Evolutionary conservation across 768 basidiomycete genomes (phyloP).

Genomic region (Collybiopsis luxurians): DNA sequence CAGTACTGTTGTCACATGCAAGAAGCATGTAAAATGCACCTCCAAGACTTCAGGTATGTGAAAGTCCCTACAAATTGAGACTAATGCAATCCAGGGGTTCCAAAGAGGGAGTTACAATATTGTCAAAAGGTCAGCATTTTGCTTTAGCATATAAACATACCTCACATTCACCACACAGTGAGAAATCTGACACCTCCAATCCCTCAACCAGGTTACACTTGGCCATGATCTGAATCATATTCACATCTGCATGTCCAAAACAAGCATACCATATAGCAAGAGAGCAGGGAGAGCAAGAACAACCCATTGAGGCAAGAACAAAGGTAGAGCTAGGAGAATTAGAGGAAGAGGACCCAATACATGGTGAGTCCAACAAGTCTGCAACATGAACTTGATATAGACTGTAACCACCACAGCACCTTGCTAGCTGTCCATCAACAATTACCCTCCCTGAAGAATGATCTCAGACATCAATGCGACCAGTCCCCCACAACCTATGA

Average conservation of each 20-base stretch:
- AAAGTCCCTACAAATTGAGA: neutral
- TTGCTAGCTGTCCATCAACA: neutral
- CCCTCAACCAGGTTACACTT: neutral
- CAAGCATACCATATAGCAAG: neutral
- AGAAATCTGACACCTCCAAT: neutral
- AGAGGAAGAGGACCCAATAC: neutral
- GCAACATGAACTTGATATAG: neutral
- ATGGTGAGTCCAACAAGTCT: too few species aligned
- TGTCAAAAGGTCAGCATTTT: conserved; percentile 1
- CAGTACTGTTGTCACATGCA: neutral
- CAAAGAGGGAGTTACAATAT: neutral
- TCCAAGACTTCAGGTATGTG: neutral
- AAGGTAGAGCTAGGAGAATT: neutral
- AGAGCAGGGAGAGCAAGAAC: neutral
- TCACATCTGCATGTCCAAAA: neutral
- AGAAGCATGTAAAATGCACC: neutral
- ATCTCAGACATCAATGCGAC: neutral
- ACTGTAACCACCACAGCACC: neutral
- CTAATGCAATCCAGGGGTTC: neutral
- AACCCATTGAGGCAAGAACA: neutral
- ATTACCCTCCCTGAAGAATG: neutral
- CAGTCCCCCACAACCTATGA: neutral
- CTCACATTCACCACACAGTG: neutral
- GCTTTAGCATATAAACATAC: neutral
- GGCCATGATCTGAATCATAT: neutral